Evolutionary conservation across 768 basidiomycete genomes (phyloP).

Genomic region (Phylloporus arenicola): DNA sequence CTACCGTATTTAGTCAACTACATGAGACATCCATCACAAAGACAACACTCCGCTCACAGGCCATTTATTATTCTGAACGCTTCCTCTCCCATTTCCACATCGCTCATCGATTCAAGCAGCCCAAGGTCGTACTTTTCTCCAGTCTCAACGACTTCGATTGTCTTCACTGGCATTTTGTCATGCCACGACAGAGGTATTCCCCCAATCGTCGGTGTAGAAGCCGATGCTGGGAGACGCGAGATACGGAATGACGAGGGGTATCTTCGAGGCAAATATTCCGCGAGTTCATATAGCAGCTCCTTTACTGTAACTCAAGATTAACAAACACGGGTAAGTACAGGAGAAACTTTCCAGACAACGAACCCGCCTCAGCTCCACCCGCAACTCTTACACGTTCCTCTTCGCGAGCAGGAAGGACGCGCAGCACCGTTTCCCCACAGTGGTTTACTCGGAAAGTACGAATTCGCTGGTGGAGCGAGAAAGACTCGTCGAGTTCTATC

Average conservation of each 20-base stretch:
- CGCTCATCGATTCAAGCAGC: conserved; percentile 24
- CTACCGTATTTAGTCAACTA: conserved; percentile 23
- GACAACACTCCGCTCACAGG: conserved; percentile 41
- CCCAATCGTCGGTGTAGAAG: conserved; percentile 15
- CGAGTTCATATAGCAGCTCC: conserved; percentile 64
- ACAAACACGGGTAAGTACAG: neutral
- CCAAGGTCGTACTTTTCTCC: conserved; percentile 49
- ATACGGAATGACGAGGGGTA: conserved; percentile 59
- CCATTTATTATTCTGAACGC: conserved; percentile 60
- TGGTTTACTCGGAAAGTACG: conserved; percentile 49
- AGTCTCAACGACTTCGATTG: conserved; percentile 49
- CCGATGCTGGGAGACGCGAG: conserved; percentile 30
- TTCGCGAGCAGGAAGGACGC: conserved; percentile 42
- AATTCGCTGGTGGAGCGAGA: conserved; percentile 51
- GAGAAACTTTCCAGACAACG: neutral
- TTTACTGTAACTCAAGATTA: conserved; percentile 37
- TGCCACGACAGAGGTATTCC: conserved; percentile 34
- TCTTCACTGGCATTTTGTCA: conserved; percentile 46
- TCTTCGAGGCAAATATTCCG: conserved; percentile 61
- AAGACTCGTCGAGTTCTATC: conserved; percentile 69
- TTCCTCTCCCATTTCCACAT: conserved; percentile 37
- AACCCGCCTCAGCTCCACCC: conserved; percentile 32
- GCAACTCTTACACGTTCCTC: conserved; percentile 33
- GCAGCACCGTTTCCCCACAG: conserved; percentile 44
- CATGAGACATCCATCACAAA: neutral